Evolutionary conservation across 345 rosid species (phyloP).

Genomic region (Euphorbia peplus): DNA sequence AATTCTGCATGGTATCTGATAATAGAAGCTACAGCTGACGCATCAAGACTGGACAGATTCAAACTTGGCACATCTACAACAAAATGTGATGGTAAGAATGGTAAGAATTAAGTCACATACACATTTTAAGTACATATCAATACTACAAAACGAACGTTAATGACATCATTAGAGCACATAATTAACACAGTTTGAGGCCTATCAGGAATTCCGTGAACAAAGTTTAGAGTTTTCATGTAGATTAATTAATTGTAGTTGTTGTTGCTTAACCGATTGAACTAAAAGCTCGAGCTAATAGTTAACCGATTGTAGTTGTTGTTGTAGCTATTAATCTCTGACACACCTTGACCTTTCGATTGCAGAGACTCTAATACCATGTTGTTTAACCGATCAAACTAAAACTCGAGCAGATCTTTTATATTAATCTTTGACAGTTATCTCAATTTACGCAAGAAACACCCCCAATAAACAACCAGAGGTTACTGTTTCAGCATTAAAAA

Average conservation of each 20-base stretch:
- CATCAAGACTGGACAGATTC: slow-evolving; percentile 40
- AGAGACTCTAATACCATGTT: too few species aligned
- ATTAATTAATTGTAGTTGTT: background rate
- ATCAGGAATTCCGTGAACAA: background rate
- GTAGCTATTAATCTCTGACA: too few species aligned
- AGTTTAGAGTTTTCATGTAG: background rate
- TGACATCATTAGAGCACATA: background rate
- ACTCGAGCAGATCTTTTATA: too few species aligned
- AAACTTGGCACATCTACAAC: slow-evolving; percentile 26
- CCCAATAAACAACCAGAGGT: background rate
- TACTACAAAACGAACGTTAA: background rate
- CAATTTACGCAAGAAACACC: background rate
- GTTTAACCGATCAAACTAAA: too few species aligned
- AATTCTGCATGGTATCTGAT: slow-evolving; percentile 72
- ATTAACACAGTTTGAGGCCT: background rate
- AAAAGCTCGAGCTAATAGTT: too few species aligned
- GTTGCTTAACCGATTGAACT: too few species aligned
- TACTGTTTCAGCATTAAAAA: background rate
- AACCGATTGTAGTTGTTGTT: too few species aligned
- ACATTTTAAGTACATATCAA: background rate
- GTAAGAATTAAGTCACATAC: background rate
- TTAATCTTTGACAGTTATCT: too few species aligned
- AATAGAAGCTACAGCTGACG: slow-evolving; percentile 53
- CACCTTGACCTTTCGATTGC: too few species aligned
- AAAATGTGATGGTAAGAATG: slow-evolving; percentile 8